A percentile compares a stretch with the other conserved stretches of the same genome.
These are phyloP conservation scores for Gossypium arboreum DNA, from an alignment of 345 rosid genomes.

Conservation along the genomic window DNA sequence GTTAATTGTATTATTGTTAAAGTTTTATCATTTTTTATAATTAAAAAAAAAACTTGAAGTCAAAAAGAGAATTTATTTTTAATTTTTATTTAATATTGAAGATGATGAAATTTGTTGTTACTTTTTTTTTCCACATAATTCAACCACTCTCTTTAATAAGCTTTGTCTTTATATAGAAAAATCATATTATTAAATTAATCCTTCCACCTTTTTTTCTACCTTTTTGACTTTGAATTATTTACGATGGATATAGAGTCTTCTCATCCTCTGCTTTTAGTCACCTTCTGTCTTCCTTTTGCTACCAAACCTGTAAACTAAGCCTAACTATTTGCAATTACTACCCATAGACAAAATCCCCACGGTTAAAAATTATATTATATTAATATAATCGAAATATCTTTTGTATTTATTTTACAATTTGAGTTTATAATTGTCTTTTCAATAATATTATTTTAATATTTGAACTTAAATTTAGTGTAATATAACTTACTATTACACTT, in stretches of 20 bases:
- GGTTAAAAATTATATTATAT: not conserved
- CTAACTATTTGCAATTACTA: not conserved
- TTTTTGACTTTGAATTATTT: slow-evolving; percentile 12
- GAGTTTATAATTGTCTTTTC: too few relatives aligned
- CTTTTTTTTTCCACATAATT: not conserved
- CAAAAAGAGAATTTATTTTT: not conserved
- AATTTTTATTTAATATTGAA: too few relatives aligned
- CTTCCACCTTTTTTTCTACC: not conserved
- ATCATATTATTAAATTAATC: not conserved
- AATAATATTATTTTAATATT: too few relatives aligned
- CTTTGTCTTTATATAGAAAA: not conserved
- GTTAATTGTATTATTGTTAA: accelerated
- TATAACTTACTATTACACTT: accelerated
- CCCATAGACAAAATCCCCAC: not conserved
- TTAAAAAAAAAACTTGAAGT: not conserved
- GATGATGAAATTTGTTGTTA: not conserved
- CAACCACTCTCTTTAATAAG: not conserved
- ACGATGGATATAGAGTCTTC: not conserved
- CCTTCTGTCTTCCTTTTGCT: not conserved
- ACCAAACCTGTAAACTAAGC: slow-evolving; percentile 2
- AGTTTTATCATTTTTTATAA: too few relatives aligned
- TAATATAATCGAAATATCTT: too few relatives aligned
- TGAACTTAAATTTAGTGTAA: too few relatives aligned
- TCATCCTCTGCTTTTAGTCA: not conserved
- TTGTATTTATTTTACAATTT: too few relatives aligned